Conservation (phyloP, 495 filamentous ascomycete genomes). For the Xylaria bambusicola region DNA sequence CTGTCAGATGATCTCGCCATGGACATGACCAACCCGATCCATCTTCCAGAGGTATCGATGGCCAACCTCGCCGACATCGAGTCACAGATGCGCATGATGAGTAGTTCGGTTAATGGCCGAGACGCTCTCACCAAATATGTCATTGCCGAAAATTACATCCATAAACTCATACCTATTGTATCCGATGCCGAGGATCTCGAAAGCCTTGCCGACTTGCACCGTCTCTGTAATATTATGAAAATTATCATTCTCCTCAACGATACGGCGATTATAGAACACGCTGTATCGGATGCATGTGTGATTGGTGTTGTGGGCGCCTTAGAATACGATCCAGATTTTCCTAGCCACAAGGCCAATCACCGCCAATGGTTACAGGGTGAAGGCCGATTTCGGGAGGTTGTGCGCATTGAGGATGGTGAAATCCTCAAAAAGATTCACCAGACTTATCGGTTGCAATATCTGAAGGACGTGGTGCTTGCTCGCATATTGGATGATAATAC, state of each 20-base stretch:
- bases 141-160: constrained; percentile 80
- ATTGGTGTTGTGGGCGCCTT: constrained; percentile 93
- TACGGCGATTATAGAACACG: constrained; percentile 86
- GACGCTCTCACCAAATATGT: constrained; percentile 90
- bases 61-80: constrained; percentile 82
- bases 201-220: constrained; percentile 79
- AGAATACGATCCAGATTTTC: constrained; percentile 98
- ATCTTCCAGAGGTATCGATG: constrained; percentile 76
- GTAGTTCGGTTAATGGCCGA: constrained; percentile 70
- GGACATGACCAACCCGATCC: constrained; percentile 66
- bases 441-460: constrained; percentile 92
- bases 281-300: constrained; percentile 85
- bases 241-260: constrained; percentile 92
- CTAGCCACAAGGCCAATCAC: constrained; percentile 97
- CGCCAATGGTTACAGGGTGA: constrained; percentile 87
- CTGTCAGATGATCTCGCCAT: constrained; percentile 81
- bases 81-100: constrained; percentile 73
- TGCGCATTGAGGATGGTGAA: constrained; percentile 77
- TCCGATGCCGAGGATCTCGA: constrained; percentile 88
- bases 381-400: constrained; percentile 93
- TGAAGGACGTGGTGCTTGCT: constrained; percentile 97
- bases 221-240: constrained; percentile 98
- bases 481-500: constrained; percentile 97
- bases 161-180: constrained; percentile 82
- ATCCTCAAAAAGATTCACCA: constrained; percentile 91